These are phyloP conservation scores for Amauroascus verrucosus DNA, from an alignment of 2,329 filamentous ascomycete species.

Conservation along the genomic window DNA sequence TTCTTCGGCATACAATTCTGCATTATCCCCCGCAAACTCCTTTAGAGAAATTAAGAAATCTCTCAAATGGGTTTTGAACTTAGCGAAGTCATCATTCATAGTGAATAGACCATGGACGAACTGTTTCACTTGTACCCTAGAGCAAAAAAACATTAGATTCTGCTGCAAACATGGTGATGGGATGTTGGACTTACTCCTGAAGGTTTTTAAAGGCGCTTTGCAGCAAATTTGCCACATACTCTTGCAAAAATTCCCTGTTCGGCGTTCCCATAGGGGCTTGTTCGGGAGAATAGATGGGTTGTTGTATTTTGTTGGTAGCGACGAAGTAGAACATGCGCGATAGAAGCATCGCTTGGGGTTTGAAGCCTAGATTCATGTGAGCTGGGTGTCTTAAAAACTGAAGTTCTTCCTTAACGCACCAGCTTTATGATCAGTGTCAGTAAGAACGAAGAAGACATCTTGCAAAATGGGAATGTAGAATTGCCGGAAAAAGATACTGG, in stretches of 20 bases:
- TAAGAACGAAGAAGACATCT: constrained; percentile 96
- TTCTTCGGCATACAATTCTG: constrained; percentile 86
- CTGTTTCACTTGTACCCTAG: constrained; percentile 69
- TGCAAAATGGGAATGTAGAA: constrained; percentile 94
- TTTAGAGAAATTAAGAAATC: constrained; percentile 97
- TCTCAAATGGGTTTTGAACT: constrained; percentile 90
- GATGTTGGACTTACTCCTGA: constrained; percentile 56
- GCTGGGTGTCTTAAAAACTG: background rate
- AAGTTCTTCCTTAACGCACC: constrained; percentile 34
- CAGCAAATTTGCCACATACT: constrained; percentile 75
- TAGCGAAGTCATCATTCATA: constrained; percentile 77
- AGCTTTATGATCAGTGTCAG: constrained; percentile 95
- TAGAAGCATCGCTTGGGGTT: constrained; percentile 87
- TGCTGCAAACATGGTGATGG: background rate
- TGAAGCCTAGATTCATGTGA: constrained; percentile 54
- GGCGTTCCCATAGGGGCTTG: constrained; percentile 73
- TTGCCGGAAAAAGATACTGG: constrained; percentile 93
- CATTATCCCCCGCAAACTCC: constrained; percentile 92
- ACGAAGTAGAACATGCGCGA: constrained; percentile 95
- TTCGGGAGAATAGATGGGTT: constrained; percentile 76
- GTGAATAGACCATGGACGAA: constrained; percentile 88
- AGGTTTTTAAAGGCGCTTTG: constrained; percentile 90
- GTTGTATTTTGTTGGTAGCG: constrained; percentile 79
- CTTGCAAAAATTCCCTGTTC: constrained; percentile 82
- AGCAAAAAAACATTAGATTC: constrained; percentile 23